phyloP scores from a whole-genome alignment of 2,329 filamentous ascomycete genomes.

The Dichotomopilus funicola region DNA sequence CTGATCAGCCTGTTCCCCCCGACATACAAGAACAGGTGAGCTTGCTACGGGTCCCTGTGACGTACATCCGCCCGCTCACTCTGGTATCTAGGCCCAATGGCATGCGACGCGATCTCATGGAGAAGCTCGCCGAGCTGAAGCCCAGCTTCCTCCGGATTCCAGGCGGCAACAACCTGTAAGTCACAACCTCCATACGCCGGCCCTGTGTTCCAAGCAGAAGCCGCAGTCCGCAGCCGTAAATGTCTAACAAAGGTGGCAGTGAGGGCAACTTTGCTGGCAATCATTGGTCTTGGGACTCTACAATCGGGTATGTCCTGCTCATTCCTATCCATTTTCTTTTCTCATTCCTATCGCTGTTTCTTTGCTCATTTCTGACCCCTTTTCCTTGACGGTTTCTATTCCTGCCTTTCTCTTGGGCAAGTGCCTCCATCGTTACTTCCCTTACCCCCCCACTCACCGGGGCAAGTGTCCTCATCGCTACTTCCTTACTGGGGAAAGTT shows the following conservation, averaged over 20 bases:
- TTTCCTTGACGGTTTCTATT: too few relatives aligned
- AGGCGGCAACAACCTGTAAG: constrained; percentile 54
- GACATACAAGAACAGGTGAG: constrained; percentile 6
- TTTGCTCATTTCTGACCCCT: too few relatives aligned
- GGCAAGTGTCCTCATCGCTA: too few relatives aligned
- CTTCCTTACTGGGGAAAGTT: too few relatives aligned
- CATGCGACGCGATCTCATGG: constrained; percentile 4
- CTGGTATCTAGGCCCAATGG: background rate
- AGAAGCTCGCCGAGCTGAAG: constrained; percentile 5
- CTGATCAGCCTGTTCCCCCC: constrained; percentile 8
- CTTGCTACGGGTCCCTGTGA: background rate
- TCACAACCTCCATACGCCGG: background rate
- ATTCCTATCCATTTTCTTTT: too few relatives aligned
- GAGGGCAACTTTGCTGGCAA: constrained; percentile 37
- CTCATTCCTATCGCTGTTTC: too few relatives aligned
- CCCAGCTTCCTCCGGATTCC: constrained; percentile 57
- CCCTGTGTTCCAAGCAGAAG: background rate
- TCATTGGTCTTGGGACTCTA: constrained; percentile 48
- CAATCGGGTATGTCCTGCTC: constrained; percentile 30
- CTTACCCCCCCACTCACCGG: too few relatives aligned
- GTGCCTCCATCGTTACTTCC: too few relatives aligned
- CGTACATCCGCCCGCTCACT: background rate
- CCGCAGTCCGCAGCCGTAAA: background rate
- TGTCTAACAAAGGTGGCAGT: background rate
- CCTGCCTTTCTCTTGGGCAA: too few relatives aligned